These are phyloP conservation scores for Cyberlindnera maritima DNA, from an alignment of 805 yeast species.

Conservation along the genomic window DNA sequence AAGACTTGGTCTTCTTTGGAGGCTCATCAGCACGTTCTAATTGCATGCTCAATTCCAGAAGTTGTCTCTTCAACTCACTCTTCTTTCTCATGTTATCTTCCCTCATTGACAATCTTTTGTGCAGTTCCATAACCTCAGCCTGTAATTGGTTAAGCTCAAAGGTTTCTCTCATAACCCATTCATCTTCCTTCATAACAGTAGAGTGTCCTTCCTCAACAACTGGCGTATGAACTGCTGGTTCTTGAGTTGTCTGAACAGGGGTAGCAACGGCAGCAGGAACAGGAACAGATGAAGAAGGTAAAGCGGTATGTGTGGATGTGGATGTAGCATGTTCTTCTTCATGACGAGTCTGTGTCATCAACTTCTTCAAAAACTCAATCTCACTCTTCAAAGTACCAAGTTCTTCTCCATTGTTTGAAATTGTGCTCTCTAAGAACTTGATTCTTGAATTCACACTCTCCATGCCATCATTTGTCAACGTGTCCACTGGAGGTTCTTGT, in stretches of 20 bases:
- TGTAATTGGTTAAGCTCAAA: slow-evolving; percentile 33
- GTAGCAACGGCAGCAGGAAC: too few relatives aligned
- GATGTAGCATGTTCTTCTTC: neutral
- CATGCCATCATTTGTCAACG: neutral
- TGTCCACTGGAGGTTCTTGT: neutral
- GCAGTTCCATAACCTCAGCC: slow-evolving; percentile 31
- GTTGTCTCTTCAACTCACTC: slow-evolving; percentile 28
- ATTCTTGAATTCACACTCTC: slow-evolving; percentile 10
- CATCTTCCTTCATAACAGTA: slow-evolving; percentile 27
- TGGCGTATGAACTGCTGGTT: neutral
- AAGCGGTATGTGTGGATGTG: neutral
- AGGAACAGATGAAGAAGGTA: too few relatives aligned
- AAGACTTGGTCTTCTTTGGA: slow-evolving; percentile 8
- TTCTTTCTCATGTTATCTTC: slow-evolving; percentile 36
- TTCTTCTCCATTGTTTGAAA: slow-evolving; percentile 12
- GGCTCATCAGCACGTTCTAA: slow-evolving; percentile 14
- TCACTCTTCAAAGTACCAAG: slow-evolving; percentile 22
- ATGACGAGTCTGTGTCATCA: slow-evolving; percentile 1
- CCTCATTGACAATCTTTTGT: slow-evolving; percentile 31
- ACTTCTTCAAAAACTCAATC: slow-evolving; percentile 21
- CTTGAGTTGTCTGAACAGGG: too few relatives aligned
- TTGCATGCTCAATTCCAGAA: slow-evolving; percentile 14
- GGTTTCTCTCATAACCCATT: slow-evolving; percentile 33
- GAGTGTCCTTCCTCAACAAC: neutral
- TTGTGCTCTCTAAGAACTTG: slow-evolving; percentile 9